Conservation (phyloP, 2,329 filamentous ascomycete genomes). For the Calonectria pseudoreteaudii region DNA sequence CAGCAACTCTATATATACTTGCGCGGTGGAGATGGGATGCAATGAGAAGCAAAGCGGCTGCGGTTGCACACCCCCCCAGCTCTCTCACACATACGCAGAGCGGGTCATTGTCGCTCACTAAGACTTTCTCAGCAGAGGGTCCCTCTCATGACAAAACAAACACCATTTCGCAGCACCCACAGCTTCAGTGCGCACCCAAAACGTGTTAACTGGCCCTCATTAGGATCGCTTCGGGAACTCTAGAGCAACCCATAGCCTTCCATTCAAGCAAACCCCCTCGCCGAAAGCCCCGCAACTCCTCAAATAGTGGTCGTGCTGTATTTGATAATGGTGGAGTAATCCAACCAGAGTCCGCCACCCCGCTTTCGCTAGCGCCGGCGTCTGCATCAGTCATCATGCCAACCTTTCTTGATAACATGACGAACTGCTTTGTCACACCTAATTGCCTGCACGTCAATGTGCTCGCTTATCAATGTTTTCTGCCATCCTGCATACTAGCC, state of each 20-base stretch:
- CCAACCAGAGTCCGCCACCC: slow-evolving; percentile 22
- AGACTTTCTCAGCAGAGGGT: slow-evolving; percentile 37
- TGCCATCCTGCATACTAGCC: not conserved
- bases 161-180: slow-evolving; percentile 1
- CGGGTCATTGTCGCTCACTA: slow-evolving; percentile 33
- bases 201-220: slow-evolving; percentile 1
- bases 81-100: not conserved
- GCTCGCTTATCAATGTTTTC: not conserved
- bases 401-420: slow-evolving; percentile 33
- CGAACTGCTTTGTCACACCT: slow-evolving; percentile 24
- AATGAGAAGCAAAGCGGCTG: not conserved
- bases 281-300: slow-evolving; percentile 12
- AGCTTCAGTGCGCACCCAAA: not conserved
- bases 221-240: not conserved
- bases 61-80: not conserved
- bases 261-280: slow-evolving; percentile 5
- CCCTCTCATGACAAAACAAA: slow-evolving; percentile 30
- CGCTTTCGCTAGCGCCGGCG: slow-evolving; percentile 31
- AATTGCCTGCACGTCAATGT: not conserved
- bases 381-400: slow-evolving; percentile 34
- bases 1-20: slow-evolving; percentile 36
- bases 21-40: slow-evolving; percentile 7
- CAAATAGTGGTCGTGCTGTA: slow-evolving; percentile 11
- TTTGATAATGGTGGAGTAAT: slow-evolving; percentile 45
- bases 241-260: slow-evolving; percentile 6